phyloP scores from a whole-genome alignment of 768 basidiomycete genomes.

The Agrocybe chaxingu region DNA sequence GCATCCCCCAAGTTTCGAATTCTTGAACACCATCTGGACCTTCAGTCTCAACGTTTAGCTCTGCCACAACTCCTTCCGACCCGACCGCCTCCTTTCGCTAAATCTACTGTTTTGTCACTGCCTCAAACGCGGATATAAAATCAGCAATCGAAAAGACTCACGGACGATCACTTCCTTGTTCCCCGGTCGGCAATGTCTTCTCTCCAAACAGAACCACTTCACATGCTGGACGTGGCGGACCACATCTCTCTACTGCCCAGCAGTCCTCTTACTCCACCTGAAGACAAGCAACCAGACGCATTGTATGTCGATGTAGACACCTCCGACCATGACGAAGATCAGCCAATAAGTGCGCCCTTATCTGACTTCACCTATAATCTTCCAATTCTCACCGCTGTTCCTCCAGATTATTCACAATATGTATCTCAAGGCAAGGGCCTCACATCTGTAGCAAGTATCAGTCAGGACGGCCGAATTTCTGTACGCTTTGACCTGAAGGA shows the following conservation, averaged over 20 bases:
- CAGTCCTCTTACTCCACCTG: background rate
- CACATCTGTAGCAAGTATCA: slow-evolving; percentile 35
- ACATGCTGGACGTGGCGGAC: background rate
- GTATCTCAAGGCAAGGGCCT: slow-evolving; percentile 38
- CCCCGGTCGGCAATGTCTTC: no score
- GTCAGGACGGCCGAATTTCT: slow-evolving; percentile 44
- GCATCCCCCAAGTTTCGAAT: no score
- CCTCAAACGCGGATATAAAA: no score
- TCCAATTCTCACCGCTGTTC: background rate
- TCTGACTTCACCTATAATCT: background rate
- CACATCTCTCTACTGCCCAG: background rate
- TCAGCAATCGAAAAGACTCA: no score
- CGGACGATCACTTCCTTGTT: no score
- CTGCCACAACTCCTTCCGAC: no score
- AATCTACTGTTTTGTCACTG: no score
- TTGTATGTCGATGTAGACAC: background rate
- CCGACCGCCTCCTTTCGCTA: no score
- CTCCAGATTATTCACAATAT: slow-evolving; percentile 36
- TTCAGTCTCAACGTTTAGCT: no score
- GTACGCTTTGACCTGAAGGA: slow-evolving; percentile 43
- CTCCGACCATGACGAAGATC: background rate
- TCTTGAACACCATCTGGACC: no score
- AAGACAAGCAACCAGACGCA: background rate
- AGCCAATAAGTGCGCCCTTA: background rate
- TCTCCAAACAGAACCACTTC: background rate